phyloP scores from a whole-genome alignment of 805 yeast genomes.

The Ogataea corticis region DNA sequence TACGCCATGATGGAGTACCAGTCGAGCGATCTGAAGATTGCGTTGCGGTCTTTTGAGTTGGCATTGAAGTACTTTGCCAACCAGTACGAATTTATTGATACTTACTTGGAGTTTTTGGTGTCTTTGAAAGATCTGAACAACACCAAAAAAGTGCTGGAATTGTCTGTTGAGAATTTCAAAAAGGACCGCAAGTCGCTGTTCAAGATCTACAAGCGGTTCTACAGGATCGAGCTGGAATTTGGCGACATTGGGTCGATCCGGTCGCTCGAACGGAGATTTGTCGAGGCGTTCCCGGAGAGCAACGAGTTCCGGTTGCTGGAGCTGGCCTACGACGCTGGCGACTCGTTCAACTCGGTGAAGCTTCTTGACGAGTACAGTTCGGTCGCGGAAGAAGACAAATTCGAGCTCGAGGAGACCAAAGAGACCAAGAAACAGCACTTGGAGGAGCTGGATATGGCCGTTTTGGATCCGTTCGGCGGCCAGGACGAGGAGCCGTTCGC shows the following conservation, averaged over 20 bases:
- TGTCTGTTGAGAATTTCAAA: conserved; percentile 59
- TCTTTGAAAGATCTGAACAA: conserved; percentile 64
- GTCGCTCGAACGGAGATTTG: conserved; percentile 65
- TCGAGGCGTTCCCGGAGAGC: conserved; percentile 64
- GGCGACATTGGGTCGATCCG: conserved; percentile 70
- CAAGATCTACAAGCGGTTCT: conserved; percentile 56
- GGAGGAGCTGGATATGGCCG: conserved; percentile 18
- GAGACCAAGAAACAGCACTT: conserved; percentile 8
- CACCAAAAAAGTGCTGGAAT: conserved; percentile 81
- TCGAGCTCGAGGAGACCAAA: conserved; percentile 13
- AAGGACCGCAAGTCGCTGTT: conserved; percentile 41
- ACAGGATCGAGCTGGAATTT: conserved; percentile 65
- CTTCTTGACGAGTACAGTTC: conserved; percentile 35
- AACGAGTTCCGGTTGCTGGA: conserved; percentile 32
- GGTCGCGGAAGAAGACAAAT: conserved; percentile 13
- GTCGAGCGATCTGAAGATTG: conserved; percentile 64
- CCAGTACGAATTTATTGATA: conserved; percentile 61
- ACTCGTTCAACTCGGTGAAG: conserved; percentile 33
- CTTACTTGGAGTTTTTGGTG: conserved; percentile 73
- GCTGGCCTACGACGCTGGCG: conserved; percentile 20
- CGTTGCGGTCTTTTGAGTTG: conserved; percentile 73
- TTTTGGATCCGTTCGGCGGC: conserved; percentile 22
- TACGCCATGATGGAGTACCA: conserved; percentile 81
- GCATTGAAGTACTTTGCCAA: conserved; percentile 59
- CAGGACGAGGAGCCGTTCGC: conserved; percentile 25